Evolutionary conservation across 23 red algal species (phyloP).

Genomic region (Porphyridium purpureum): DNA sequence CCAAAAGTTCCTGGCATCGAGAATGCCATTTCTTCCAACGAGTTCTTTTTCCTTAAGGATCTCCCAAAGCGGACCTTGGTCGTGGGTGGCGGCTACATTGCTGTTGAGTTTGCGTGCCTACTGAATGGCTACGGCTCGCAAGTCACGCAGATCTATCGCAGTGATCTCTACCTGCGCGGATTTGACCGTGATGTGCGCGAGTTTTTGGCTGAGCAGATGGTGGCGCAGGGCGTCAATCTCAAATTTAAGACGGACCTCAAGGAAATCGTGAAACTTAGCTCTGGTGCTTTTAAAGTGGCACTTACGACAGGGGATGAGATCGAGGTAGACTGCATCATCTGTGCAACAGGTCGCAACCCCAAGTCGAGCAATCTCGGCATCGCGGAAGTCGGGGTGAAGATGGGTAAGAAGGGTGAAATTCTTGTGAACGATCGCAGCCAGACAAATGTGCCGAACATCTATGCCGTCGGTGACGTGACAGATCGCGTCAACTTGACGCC

Average conservation of each 20-base stretch:
- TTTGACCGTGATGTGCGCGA: constrained; percentile 86
- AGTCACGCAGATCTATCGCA: constrained; percentile 63
- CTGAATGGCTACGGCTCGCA: constrained; percentile 72
- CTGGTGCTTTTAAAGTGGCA: constrained; percentile 31
- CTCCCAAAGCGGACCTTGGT: constrained; percentile 54
- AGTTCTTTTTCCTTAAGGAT: constrained; percentile 68
- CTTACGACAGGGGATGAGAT: constrained; percentile 28
- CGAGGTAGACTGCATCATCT: constrained; percentile 67
- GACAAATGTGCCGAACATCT: constrained; percentile 90
- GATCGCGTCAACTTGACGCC: constrained; percentile 75
- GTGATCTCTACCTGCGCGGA: constrained; percentile 59
- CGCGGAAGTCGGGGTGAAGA: constrained; percentile 58
- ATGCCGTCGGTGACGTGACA: constrained; percentile 90
- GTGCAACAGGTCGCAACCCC: constrained; percentile 67
- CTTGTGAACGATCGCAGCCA: constrained; percentile 76
- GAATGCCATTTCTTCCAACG: constrained; percentile 68
- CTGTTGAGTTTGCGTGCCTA: constrained; percentile 93
- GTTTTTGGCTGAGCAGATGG: constrained; percentile 83
- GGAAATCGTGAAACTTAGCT: constrained; percentile 30
- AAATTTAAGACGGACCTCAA: constrained; percentile 43
- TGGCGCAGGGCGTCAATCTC: constrained; percentile 49
- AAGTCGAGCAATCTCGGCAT: constrained; percentile 30
- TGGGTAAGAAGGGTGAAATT: constrained; percentile 46
- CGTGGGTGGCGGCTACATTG: constrained; percentile 92
- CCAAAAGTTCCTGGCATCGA: constrained; percentile 71